Percentiles rank a stretch among this genome's conserved stretches.
Evolutionary conservation across 768 basidiomycete genomes (phyloP).

Genomic region (Artomyces pyxidatus): DNA sequence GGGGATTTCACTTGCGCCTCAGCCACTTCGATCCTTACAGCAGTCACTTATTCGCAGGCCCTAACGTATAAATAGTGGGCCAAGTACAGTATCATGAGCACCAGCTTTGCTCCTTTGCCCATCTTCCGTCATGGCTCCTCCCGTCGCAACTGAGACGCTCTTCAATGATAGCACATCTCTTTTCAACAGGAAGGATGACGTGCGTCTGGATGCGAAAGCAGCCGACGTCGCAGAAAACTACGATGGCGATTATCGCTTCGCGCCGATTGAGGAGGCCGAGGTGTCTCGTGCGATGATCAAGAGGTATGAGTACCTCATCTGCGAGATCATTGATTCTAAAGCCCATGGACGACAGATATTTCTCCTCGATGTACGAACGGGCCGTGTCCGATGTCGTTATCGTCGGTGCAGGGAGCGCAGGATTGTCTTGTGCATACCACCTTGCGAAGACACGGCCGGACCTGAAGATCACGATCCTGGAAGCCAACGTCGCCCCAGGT

Average conservation of each 20-base stretch:
- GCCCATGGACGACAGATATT: constrained; percentile 41
- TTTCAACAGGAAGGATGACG: constrained; percentile 19
- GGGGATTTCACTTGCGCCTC: too few relatives aligned
- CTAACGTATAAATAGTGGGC: too few relatives aligned
- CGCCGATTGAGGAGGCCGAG: constrained; percentile 68
- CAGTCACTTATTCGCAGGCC: too few relatives aligned
- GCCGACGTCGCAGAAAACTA: constrained; percentile 45
- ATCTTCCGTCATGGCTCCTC: constrained; percentile 27
- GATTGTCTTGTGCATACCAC: constrained; percentile 67
- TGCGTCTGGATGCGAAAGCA: constrained; percentile 17
- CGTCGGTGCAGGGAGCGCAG: constrained; percentile 60
- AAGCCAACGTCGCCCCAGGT: constrained; percentile 64
- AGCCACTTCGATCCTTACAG: too few relatives aligned
- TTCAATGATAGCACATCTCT: constrained; percentile 3
- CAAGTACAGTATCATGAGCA: too few relatives aligned
- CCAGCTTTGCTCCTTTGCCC: not conserved
- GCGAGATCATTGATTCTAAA: not conserved
- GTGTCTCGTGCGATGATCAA: constrained; percentile 74
- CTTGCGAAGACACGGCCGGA: constrained; percentile 62
- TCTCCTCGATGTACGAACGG: constrained; percentile 64
- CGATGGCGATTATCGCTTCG: constrained; percentile 57
- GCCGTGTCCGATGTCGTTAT: constrained; percentile 73
- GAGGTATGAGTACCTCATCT: constrained; percentile 30
- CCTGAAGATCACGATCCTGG: constrained; percentile 56
- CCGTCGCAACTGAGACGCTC: constrained; percentile 25